phyloP scores from a whole-genome alignment of 768 basidiomycete species.

The Boletus vermiculosoides region DNA sequence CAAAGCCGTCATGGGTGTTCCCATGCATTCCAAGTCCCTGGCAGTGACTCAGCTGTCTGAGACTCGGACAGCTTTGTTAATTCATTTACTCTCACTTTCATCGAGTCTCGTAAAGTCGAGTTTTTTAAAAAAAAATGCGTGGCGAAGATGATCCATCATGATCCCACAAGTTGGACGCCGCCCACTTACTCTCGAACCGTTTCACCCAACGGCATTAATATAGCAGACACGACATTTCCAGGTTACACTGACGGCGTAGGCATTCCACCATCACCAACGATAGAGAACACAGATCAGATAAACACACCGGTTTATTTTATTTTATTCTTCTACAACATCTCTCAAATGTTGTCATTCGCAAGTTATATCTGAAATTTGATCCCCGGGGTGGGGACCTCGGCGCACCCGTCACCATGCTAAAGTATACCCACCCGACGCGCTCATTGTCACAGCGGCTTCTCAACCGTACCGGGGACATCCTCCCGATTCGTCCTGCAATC shows the following conservation, averaged over 20 bases:
- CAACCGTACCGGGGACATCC: conserved; percentile 22
- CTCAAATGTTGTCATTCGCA: no score
- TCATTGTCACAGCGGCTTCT: conserved; percentile 22
- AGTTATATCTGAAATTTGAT: conserved; percentile 52
- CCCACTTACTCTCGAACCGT: background rate
- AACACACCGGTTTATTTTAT: background rate
- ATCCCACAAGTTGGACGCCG: background rate
- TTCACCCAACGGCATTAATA: background rate
- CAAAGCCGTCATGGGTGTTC: background rate
- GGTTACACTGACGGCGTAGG: conserved; percentile 26
- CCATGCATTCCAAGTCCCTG: background rate
- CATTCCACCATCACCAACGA: conserved; percentile 28
- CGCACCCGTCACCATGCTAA: background rate
- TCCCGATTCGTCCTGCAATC: conserved; percentile 16
- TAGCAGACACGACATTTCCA: conserved; percentile 18
- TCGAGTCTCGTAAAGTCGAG: background rate
- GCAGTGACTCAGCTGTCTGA: background rate
- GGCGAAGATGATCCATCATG: conserved; percentile 25
- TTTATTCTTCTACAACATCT: background rate
- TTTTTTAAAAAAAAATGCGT: conserved; percentile 10
- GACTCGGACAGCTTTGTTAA: no score
- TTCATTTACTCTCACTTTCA: background rate
- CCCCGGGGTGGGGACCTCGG: conserved; percentile 34
- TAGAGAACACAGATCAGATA: conserved; percentile 49
- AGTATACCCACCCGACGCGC: background rate